A percentile compares a stretch with the other conserved stretches of the same genome.
These are phyloP conservation scores for Sesbania bispinosa DNA, from an alignment of 306 rosid genomes.

Conservation along the genomic window DNA sequence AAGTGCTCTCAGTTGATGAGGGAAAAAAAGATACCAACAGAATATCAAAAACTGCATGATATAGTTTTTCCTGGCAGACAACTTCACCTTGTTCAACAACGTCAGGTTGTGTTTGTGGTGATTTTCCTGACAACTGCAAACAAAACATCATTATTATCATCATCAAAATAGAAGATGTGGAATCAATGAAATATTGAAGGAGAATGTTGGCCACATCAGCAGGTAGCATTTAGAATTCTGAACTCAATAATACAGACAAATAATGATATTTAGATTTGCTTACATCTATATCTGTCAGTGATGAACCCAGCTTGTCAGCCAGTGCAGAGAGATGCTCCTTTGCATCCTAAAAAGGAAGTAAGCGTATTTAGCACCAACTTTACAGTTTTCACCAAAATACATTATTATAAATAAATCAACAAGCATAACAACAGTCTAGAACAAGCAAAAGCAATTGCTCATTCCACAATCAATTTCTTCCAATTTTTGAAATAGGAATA, in stretches of 20 bases:
- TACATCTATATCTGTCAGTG: conserved; percentile 90
- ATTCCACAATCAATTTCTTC: conserved; percentile 4
- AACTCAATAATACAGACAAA: conserved; percentile 6
- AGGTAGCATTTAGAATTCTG: not conserved
- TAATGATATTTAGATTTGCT: conserved; percentile 30
- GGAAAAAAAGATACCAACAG: conserved; percentile 40
- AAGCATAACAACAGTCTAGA: conserved; percentile 10
- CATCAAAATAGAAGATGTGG: conserved; percentile 19
- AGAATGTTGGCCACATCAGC: not conserved
- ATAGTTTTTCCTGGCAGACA: conserved; percentile 49
- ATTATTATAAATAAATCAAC: conserved; percentile 3
- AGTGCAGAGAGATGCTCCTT: conserved; percentile 94
- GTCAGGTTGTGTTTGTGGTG: conserved; percentile 51
- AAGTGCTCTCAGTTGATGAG: conserved; percentile 30
- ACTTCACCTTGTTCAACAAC: conserved; percentile 88
- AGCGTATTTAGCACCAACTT: conserved; percentile 31
- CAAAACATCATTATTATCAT: conserved; percentile 15
- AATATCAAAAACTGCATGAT: conserved; percentile 47
- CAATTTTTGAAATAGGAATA: conserved; percentile 1
- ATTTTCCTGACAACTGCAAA: conserved; percentile 82
- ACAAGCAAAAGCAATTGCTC: conserved; percentile 12
- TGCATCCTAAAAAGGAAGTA: conserved; percentile 73
- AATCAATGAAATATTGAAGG: conserved; percentile 9
- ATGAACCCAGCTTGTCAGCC: conserved; percentile 92
- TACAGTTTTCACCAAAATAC: conserved; percentile 15